Evolutionary conservation across 495 filamentous ascomycete species (phyloP).

Genomic region (Pseudevernia furfuracea): DNA sequence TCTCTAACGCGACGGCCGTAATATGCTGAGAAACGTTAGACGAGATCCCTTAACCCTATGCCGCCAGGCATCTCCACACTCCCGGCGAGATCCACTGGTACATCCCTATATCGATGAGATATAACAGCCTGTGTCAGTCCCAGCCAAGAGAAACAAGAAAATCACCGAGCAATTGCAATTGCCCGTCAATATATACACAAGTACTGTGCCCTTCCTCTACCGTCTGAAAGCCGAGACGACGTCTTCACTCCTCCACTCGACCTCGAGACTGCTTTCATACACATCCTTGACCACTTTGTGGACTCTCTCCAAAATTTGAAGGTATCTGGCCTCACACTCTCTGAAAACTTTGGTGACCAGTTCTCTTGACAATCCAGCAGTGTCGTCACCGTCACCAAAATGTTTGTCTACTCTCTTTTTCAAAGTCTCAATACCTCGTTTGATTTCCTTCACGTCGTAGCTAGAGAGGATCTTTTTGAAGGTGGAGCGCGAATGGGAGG

Average conservation of each 20-base stretch:
- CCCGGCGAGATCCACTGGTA: background rate
- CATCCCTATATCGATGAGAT: background rate
- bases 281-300: constrained; percentile 46
- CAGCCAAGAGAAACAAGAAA: background rate
- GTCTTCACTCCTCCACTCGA: constrained; percentile 56
- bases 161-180: background rate
- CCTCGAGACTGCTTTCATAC: constrained; percentile 57
- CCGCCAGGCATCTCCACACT: background rate
- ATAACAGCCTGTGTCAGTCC: background rate
- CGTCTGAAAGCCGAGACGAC: constrained; percentile 45
- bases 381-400: constrained; percentile 80
- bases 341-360: constrained; percentile 71
- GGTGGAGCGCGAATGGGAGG: constrained; percentile 67
- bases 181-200: background rate
- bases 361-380: constrained; percentile 48
- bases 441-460: constrained; percentile 75
- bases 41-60: background rate
- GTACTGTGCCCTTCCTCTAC: constrained; percentile 2
- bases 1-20: background rate
- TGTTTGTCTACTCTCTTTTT: constrained; percentile 92
- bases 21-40: background rate
- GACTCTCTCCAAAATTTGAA: background rate
- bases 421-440: constrained; percentile 75
- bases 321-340: constrained; percentile 55
- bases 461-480: constrained; percentile 77